Evolutionary conservation across 345 rosid species (phyloP).

Genomic region (Erodium maritimum): DNA sequence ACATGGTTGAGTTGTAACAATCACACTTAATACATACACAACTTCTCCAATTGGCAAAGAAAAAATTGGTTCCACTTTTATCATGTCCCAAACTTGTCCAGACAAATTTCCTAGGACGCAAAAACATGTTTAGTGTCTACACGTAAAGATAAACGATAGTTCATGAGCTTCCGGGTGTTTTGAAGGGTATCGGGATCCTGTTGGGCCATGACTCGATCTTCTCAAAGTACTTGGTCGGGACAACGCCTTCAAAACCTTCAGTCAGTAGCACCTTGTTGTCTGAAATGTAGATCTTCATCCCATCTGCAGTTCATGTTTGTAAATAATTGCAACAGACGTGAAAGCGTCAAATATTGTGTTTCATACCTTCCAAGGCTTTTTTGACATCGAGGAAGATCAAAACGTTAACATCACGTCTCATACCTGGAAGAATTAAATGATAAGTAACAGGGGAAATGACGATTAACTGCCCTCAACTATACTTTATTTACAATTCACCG

Average conservation of each 20-base stretch:
- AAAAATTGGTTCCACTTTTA: too few relatives aligned
- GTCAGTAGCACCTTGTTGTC: conserved; percentile 82
- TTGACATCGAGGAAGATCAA: conserved; percentile 56
- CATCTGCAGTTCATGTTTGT: conserved; percentile 57
- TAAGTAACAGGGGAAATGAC: neutral
- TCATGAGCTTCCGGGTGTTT: neutral
- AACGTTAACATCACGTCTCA: conserved; percentile 62
- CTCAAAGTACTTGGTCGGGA: conserved; percentile 54
- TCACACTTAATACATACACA: too few relatives aligned
- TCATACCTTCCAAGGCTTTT: conserved; percentile 80
- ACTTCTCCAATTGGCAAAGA: too few relatives aligned
- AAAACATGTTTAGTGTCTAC: too few relatives aligned
- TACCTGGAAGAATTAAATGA: conserved; percentile 32
- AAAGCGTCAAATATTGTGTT: neutral
- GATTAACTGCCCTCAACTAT: too few relatives aligned
- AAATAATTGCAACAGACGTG: too few relatives aligned
- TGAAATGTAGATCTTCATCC: conserved; percentile 73
- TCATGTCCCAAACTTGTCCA: too few relatives aligned
- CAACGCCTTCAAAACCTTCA: conserved; percentile 78
- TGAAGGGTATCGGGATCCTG: conserved; percentile 31
- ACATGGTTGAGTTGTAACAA: too few relatives aligned
- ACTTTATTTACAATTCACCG: too few relatives aligned
- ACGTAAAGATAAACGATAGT: too few relatives aligned
- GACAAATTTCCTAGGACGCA: too few relatives aligned
- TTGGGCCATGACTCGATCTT: conserved; percentile 83